These are phyloP conservation scores for Tulasnella sp. DNA, from an alignment of 768 basidiomycete species.

Conservation along the genomic window DNA sequence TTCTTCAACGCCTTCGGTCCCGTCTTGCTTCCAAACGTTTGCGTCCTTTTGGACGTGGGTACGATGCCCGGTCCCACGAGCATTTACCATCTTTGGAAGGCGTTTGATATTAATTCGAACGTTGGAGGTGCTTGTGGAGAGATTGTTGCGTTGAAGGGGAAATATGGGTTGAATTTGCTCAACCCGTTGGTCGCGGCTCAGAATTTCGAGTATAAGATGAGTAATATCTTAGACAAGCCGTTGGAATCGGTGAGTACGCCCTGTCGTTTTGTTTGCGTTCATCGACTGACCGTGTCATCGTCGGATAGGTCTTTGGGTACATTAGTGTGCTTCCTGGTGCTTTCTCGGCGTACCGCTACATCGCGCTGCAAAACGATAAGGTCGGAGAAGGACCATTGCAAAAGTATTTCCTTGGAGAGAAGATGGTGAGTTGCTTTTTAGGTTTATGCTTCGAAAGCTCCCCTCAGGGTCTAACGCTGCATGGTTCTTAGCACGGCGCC, in stretches of 20 bases:
- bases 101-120: constrained; percentile 85
- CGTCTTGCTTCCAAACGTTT: constrained; percentile 79
- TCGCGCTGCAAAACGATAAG: constrained; percentile 80
- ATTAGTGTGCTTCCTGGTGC: constrained; percentile 68
- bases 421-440: constrained; percentile 50
- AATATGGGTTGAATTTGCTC: constrained; percentile 65
- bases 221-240: constrained; percentile 89
- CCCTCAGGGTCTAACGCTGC: neutral
- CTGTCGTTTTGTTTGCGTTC: neutral
- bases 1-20: constrained; percentile 88
- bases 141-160: constrained; percentile 86
- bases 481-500: constrained; percentile 70
- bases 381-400: constrained; percentile 81
- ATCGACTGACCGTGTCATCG: neutral
- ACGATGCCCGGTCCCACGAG: constrained; percentile 79
- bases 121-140: constrained; percentile 95
- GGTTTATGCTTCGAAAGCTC: constrained; percentile 11
- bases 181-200: constrained; percentile 83
- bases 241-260: constrained; percentile 35
- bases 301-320: constrained; percentile 65
- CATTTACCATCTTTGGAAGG: constrained; percentile 92
- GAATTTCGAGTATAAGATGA: constrained; percentile 84
- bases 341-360: constrained; percentile 41
- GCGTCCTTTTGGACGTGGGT: constrained; percentile 82
- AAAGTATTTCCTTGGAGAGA: constrained; percentile 97